Evolutionary conservation across 306 rosid genomes (phyloP).

Genomic region (Pyrus communis): DNA sequence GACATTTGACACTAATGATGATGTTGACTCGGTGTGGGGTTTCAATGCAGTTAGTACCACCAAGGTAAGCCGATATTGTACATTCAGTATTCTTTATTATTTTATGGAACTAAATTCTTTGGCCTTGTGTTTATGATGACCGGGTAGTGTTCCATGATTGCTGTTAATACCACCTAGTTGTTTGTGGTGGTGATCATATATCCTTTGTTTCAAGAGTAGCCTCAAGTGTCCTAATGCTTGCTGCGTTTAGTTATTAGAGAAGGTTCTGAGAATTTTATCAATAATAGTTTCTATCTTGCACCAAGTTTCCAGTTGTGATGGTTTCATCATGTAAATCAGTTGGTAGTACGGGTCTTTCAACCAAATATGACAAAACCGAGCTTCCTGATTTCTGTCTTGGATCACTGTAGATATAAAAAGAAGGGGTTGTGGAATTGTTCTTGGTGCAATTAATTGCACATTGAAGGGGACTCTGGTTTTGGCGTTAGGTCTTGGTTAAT

Average conservation of each 20-base stretch:
- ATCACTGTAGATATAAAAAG: neutral
- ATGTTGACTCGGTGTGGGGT: constrained; percentile 85
- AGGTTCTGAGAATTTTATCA: neutral
- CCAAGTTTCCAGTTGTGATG: neutral
- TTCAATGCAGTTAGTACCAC: constrained; percentile 46
- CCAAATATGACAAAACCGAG: neutral
- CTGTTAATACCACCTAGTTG: neutral
- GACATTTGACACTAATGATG: constrained; percentile 71
- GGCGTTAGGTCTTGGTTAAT: neutral
- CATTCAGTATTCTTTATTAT: neutral
- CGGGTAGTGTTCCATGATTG: neutral
- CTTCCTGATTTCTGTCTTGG: neutral
- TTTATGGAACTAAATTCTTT: neutral
- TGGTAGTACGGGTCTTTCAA: neutral
- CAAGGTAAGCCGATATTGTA: constrained; percentile 38
- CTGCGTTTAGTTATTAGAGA: neutral
- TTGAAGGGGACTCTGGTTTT: neutral
- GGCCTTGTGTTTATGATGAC: neutral
- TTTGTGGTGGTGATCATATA: neutral
- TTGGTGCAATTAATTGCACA: neutral
- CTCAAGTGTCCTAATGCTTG: neutral
- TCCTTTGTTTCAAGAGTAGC: neutral
- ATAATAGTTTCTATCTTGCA: neutral
- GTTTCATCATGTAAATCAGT: neutral
- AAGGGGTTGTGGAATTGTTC: neutral